Evolutionary conservation across 768 basidiomycete genomes (phyloP), one percentile per base, ranked within the genome.

Genomic region (Pisolithus marmoratus): DNA sequence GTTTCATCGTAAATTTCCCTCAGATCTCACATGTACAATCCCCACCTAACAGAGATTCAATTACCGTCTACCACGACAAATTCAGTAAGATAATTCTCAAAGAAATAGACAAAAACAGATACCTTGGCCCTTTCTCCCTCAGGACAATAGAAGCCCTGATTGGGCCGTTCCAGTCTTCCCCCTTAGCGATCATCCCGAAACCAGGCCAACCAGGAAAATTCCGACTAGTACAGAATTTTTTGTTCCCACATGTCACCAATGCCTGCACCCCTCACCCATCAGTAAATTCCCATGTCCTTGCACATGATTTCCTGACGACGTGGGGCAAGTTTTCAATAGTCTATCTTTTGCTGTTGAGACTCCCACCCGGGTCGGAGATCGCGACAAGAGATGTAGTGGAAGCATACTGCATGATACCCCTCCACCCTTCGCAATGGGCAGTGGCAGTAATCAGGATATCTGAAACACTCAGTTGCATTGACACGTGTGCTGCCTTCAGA

Each of bases 321-420:
- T 78, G 74, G 75, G 74, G 73, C 0, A 76, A 74, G 0, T 78
- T 79, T 46, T 46, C 58, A 0, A 60, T 63, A 0, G 52, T 74
- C 0, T 68, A 57, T n/a, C 50, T 63, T 17, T 48, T 66, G 2
- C 54, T 67, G 15, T 51, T 44, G 2, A n/a, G 44, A 2, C 64
- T 72, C 0, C 71, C 71, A 2, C 67, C 63, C 0, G 62, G 60
- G 0, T 63, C 68, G 0, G 62, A 74, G 58, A 65, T 48, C 0
- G 68, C 60, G 0, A 58, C 61, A 0, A 54, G 63, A 0, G 72
- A 74, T 43, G 58, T 72, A 1, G 54, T 63, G 0, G 67, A 71
- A 48, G 73, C 71, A 0, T 72, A 70, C 36, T 54, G 63, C 1
- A 66, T 54, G 5, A 58, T 73, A 0, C 67, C 63, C 0, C 46